These are phyloP conservation scores for Gigaspora rosea DNA, from an alignment of 192 early-diverging fungal genomes.

Conservation along the genomic window DNA sequence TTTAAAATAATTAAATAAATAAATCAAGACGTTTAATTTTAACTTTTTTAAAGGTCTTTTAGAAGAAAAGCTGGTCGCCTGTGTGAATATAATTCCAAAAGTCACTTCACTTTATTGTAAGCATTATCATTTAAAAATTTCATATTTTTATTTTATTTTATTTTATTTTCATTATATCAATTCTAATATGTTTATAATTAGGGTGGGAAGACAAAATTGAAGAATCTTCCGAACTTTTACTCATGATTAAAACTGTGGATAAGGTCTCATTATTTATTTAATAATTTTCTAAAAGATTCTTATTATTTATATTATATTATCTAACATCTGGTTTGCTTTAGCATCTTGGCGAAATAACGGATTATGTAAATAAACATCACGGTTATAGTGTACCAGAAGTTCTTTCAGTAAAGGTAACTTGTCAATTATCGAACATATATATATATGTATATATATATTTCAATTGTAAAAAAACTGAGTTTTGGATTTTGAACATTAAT, in stretches of 20 bases:
- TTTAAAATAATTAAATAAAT: no score
- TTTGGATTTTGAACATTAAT: no score
- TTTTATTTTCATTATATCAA: not conserved
- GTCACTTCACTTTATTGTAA: conserved; percentile 24
- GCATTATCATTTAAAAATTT: not conserved
- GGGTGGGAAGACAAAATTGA: conserved; percentile 21
- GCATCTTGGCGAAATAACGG: conserved; percentile 9
- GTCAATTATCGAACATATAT: no score
- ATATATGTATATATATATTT: no score
- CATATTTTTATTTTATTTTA: not conserved
- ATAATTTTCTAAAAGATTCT: not conserved
- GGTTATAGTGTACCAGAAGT: conserved; percentile 11
- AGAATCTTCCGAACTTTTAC: conserved; percentile 4
- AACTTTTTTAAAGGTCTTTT: not conserved
- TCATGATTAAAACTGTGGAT: conserved; percentile 16
- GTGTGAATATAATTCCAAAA: conserved; percentile 12
- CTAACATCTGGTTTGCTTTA: not conserved
- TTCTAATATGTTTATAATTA: not conserved
- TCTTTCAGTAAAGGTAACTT: conserved; percentile 13
- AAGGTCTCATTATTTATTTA: not conserved
- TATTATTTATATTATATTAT: not conserved
- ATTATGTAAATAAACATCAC: conserved; percentile 30
- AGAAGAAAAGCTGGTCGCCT: conserved; percentile 14
- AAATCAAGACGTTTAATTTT: no score
- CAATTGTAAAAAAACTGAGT: no score